phyloP scores from a whole-genome alignment of 805 yeast species.

The Zygosaccharomyces lentus region DNA sequence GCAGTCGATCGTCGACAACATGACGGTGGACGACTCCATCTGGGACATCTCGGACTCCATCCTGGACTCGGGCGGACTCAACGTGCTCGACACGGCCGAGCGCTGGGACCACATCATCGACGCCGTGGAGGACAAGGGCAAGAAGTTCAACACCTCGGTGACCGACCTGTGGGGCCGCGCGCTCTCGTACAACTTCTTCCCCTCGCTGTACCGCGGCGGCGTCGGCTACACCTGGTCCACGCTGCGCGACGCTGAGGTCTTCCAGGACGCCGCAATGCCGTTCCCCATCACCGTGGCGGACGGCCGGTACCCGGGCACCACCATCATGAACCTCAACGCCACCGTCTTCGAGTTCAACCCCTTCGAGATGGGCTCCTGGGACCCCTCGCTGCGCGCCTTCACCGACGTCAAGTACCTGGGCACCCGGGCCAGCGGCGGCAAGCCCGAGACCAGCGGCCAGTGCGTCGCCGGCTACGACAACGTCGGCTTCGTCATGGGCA shows the following conservation, averaged over 20 bases:
- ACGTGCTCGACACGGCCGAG: slow-evolving; percentile 47
- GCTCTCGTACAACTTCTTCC: slow-evolving; percentile 70
- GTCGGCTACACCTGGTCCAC: slow-evolving; percentile 59
- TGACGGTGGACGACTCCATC: slow-evolving; percentile 37
- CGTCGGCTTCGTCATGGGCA: slow-evolving; percentile 75
- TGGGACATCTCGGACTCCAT: slow-evolving; percentile 72
- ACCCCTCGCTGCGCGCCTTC: slow-evolving; percentile 64
- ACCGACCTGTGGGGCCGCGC: slow-evolving; percentile 83
- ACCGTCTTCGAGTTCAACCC: slow-evolving; percentile 66
- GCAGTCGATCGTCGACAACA: slow-evolving; percentile 47
- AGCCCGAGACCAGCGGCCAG: slow-evolving; percentile 42
- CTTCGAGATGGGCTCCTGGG: slow-evolving; percentile 84
- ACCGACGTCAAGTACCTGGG: slow-evolving; percentile 69
- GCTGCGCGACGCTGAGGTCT: slow-evolving; percentile 57
- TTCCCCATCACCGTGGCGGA: slow-evolving; percentile 66
- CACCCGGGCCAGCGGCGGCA: slow-evolving; percentile 57
- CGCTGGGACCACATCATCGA: slow-evolving; percentile 53
- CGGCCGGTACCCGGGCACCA: slow-evolving; percentile 61
- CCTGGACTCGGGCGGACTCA: slow-evolving; percentile 59
- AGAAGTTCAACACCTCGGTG: slow-evolving; percentile 58
- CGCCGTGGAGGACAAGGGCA: slow-evolving; percentile 49
- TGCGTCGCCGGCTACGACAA: slow-evolving; percentile 76
- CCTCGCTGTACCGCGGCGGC: slow-evolving; percentile 53
- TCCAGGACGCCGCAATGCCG: slow-evolving; percentile 61
- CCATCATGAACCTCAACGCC: slow-evolving; percentile 58